phyloP scores from a whole-genome alignment of 345 rosid genomes.

The Salix caprea region DNA sequence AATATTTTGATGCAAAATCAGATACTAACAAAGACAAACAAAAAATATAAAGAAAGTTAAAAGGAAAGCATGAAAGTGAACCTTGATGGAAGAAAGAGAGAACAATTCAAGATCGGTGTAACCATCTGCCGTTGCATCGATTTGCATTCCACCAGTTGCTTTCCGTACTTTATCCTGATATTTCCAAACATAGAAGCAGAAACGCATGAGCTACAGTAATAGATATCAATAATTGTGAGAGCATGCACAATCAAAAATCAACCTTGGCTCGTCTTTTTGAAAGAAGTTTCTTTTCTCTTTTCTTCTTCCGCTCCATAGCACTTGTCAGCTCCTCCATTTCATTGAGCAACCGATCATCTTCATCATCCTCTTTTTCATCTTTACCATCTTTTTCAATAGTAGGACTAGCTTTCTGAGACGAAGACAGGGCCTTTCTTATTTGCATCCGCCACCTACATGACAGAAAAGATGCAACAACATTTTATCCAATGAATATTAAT shows the following conservation, averaged over 20 bases:
- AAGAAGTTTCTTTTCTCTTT: constrained; percentile 61
- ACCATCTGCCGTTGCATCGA: constrained; percentile 81
- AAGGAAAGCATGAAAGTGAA: constrained; percentile 15
- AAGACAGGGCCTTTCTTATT: constrained; percentile 66
- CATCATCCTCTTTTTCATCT: constrained; percentile 52
- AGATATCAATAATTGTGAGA: not conserved
- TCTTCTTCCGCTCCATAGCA: constrained; percentile 77
- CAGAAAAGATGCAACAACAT: not conserved
- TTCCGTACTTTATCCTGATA: constrained; percentile 81
- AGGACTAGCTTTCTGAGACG: constrained; percentile 50
- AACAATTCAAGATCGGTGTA: constrained; percentile 71
- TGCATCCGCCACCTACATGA: constrained; percentile 81
- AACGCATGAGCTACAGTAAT: not conserved
- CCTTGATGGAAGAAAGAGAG: constrained; percentile 93
- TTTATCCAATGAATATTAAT: not conserved
- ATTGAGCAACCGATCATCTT: constrained; percentile 77
- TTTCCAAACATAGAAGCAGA: constrained; percentile 3
- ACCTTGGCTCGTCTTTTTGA: constrained; percentile 88
- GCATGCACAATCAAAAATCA: not conserved
- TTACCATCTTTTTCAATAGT: constrained; percentile 31
- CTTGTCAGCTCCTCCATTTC: constrained; percentile 87
- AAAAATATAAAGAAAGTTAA: not conserved
- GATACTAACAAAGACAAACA: not conserved
- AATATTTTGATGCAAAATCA: not conserved
- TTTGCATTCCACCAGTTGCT: constrained; percentile 60